Percentiles rank a stretch among this genome's conserved stretches.
These are phyloP conservation scores for Phytophthora syringae DNA, from an alignment of 352 stramenopile genomes.

Conservation along the genomic window DNA sequence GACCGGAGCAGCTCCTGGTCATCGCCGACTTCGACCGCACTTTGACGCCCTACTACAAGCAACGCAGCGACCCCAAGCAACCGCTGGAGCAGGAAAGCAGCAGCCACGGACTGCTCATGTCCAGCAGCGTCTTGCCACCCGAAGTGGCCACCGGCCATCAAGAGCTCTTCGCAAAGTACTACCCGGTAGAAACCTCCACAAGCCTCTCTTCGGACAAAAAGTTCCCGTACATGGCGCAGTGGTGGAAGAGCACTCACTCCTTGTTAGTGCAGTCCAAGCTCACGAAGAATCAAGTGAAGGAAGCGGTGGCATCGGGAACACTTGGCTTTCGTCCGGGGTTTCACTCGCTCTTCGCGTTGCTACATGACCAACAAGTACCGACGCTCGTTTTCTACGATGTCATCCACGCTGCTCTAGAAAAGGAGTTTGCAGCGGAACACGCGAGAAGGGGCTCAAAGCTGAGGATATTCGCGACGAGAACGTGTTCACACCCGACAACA, in stretches of 20 bases:
- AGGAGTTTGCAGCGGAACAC: constrained; percentile 41
- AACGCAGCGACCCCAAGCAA: constrained; percentile 1
- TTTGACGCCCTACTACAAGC: constrained; percentile 60
- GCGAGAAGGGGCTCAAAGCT: constrained; percentile 8
- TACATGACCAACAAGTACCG: constrained; percentile 47
- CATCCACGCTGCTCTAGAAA: constrained; percentile 53
- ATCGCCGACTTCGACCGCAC: constrained; percentile 84
- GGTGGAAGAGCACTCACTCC: constrained; percentile 52
- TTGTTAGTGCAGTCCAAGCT: constrained; percentile 64
- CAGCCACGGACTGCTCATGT: constrained; percentile 37
- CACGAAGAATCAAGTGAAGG: constrained; percentile 43
- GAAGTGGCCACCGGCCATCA: constrained; percentile 33
- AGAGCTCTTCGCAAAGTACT: constrained; percentile 68
- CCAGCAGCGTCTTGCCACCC: constrained; percentile 21
- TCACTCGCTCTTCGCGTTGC: constrained; percentile 47
- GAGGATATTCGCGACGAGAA: background rate
- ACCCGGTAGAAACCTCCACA: constrained; percentile 71
- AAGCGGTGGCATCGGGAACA: constrained; percentile 41
- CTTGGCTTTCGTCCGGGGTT: constrained; percentile 59
- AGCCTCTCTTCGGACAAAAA: constrained; percentile 62
- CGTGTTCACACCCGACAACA: constrained; percentile 42
- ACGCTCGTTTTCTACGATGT: constrained; percentile 72
- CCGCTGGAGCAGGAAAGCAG: constrained; percentile 30
- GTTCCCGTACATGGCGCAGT: constrained; percentile 71
- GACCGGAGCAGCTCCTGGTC: constrained; percentile 62